Evolutionary conservation across 2,329 filamentous ascomycete species (phyloP).

Genomic region (Colletotrichum salicis): DNA sequence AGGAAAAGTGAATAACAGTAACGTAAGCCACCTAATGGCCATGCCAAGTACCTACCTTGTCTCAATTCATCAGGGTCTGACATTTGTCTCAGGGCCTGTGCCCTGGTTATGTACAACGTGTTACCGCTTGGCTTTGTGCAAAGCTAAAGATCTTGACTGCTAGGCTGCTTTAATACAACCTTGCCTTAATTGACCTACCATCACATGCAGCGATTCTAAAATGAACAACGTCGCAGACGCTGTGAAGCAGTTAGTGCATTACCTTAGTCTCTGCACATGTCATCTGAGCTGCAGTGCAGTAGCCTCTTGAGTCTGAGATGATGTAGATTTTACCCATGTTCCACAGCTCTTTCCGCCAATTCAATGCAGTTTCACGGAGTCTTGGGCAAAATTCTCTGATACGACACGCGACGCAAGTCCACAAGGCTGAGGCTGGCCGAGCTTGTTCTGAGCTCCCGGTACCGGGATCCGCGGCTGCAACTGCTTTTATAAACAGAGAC

Average conservation of each 20-base stretch:
- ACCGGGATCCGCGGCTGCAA: not conserved
- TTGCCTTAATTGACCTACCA: not conserved
- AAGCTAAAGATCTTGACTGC: not conserved
- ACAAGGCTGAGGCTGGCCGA: not conserved
- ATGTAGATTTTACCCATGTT: not conserved
- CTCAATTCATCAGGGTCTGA: not conserved
- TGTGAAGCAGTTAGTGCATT: not conserved
- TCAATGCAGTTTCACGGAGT: too few species aligned
- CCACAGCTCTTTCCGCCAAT: not conserved
- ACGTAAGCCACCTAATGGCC: too few species aligned
- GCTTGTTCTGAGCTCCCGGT: not conserved
- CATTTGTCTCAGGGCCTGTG: too few species aligned
- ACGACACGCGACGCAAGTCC: not conserved
- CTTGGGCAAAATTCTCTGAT: too few species aligned
- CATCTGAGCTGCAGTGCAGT: not conserved
- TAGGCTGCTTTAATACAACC: not conserved
- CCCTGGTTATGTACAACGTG: not conserved
- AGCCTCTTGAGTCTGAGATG: not conserved
- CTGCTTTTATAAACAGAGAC: not conserved
- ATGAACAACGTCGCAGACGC: not conserved
- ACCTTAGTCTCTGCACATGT: not conserved
- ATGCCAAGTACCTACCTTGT: not conserved
- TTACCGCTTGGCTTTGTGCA: not conserved
- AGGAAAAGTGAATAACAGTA: too few species aligned
- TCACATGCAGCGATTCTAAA: not conserved